phyloP scores from a whole-genome alignment of 768 basidiomycete genomes.

The Tylopilus sp. region DNA sequence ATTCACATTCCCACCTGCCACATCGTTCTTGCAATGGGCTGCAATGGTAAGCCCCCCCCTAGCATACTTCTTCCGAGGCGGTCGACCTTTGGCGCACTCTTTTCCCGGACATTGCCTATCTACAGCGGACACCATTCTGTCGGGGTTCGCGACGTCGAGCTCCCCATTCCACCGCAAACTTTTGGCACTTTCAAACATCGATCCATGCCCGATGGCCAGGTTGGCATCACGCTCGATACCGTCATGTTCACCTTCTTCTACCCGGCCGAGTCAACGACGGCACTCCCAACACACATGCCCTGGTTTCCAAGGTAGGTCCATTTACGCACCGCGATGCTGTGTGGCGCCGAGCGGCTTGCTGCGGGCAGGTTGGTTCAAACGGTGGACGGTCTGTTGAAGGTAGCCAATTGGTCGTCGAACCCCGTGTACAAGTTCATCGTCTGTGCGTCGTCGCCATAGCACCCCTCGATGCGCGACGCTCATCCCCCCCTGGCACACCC shows the following conservation, averaged over 20 bases:
- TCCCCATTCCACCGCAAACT: constrained; percentile 23
- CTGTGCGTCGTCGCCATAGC: constrained; percentile 12
- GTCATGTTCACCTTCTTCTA: constrained; percentile 34
- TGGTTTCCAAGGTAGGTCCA: constrained; percentile 30
- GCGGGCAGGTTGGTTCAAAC: constrained; percentile 27
- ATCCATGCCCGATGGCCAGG: constrained; percentile 16
- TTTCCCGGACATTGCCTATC: constrained; percentile 27
- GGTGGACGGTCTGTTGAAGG: constrained; percentile 30
- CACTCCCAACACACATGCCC: neutral
- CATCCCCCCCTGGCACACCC: neutral
- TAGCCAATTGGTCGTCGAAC: constrained; percentile 31
- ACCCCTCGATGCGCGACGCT: neutral
- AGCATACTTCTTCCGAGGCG: neutral
- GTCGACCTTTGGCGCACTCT: constrained; percentile 13
- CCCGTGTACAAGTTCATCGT: constrained; percentile 21
- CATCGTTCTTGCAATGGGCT: no score
- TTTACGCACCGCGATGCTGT: neutral
- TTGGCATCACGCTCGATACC: constrained; percentile 29
- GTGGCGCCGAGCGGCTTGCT: no score
- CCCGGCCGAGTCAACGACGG: constrained; percentile 17
- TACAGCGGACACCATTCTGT: constrained; percentile 30
- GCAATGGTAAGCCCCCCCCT: no score
- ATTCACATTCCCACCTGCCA: no score
- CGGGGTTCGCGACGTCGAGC: constrained; percentile 33
- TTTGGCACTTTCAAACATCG: constrained; percentile 29